Evolutionary conservation across 2,329 filamentous ascomycete genomes (phyloP).

Genomic region (Botrytis squamosa): DNA sequence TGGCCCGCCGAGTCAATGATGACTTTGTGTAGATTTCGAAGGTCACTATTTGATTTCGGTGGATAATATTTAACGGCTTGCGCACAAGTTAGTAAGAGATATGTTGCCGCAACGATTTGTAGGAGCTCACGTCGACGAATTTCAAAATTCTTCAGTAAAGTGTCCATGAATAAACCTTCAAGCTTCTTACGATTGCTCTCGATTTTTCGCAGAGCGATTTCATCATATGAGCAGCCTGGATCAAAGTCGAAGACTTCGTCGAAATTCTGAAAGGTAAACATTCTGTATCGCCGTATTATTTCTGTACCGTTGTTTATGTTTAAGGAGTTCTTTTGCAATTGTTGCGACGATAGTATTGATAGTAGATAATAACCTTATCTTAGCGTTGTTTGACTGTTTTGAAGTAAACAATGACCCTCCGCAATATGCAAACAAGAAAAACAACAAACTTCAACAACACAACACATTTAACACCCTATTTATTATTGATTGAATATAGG

Average conservation of each 20-base stretch:
- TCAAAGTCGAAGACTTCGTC: constrained; percentile 65
- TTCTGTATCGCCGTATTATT: constrained; percentile 35
- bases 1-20: constrained; percentile 65
- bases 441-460: constrained; percentile 7
- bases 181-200: constrained; percentile 64
- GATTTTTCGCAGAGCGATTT: constrained; percentile 60
- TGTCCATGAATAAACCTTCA: constrained; percentile 77
- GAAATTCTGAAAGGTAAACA: constrained; percentile 67
- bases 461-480: constrained; percentile 4
- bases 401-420: constrained; percentile 21
- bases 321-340: constrained; percentile 7
- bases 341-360: constrained; percentile 9
- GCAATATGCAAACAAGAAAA: constrained; percentile 13
- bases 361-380: constrained; percentile 29
- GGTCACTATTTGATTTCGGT: constrained; percentile 64
- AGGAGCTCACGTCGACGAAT: constrained; percentile 62
- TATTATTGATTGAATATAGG: constrained; percentile 9
- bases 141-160: constrained; percentile 67
- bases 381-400: constrained; percentile 26
- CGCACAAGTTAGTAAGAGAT: constrained; percentile 19
- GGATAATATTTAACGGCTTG: constrained; percentile 67
- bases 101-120: constrained; percentile 10
- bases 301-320: not conserved
- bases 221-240: constrained; percentile 60
- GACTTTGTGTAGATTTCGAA: constrained; percentile 68